Percentiles rank a stretch among this genome's conserved stretches.
Evolutionary conservation across 1,284 basidiomycete genomes (phyloP).

Genomic region (Apiotrichum mycotoxinovorans): DNA sequence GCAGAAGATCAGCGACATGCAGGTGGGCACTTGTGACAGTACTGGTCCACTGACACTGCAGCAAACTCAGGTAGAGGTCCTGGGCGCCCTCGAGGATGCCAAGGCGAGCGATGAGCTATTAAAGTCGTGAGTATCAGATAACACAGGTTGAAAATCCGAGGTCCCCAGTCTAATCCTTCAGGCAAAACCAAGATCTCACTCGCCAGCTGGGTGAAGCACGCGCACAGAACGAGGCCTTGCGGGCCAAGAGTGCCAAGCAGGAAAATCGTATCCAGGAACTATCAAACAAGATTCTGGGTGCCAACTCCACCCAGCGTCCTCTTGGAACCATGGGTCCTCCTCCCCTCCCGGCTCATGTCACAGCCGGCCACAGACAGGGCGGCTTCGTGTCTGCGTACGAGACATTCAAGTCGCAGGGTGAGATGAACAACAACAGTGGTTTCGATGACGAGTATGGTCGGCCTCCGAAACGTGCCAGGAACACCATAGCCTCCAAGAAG

Average conservation of each 20-base stretch:
- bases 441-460: background rate
- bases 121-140: background rate
- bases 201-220: slow-evolving; percentile 4
- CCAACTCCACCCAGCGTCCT: background rate
- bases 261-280: background rate
- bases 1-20: background rate
- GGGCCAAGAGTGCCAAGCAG: background rate
- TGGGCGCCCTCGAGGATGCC: background rate
- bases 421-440: background rate
- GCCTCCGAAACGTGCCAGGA: background rate
- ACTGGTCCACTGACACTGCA: background rate
- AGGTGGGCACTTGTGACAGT: background rate
- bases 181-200: background rate
- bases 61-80: background rate
- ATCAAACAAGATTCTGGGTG: background rate
- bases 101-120: background rate
- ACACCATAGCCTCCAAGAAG: background rate
- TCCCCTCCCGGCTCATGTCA: background rate
- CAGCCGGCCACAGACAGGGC: background rate
- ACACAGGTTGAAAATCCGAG: no score
- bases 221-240: background rate
- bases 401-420: background rate
- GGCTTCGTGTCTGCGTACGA: background rate
- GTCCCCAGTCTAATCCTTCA: slow-evolving; percentile 6
- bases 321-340: background rate